Base-by-base conservation (phyloP, 768 basidiomycete species). In the Boletellus sp. region DNA sequence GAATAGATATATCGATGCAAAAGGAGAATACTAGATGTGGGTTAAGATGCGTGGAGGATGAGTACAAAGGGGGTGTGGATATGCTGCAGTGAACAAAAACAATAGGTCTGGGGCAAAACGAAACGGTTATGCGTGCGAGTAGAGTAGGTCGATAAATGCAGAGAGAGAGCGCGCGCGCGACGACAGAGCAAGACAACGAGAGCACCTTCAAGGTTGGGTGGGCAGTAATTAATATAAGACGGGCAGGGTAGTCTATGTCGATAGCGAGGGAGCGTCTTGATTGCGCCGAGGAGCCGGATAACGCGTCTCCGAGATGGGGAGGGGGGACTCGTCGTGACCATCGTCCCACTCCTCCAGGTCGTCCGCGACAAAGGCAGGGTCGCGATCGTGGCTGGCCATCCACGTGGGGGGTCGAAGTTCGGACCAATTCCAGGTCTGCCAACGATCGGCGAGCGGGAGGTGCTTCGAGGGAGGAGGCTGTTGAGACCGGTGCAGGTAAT, bases 361-460 rank as follows among this genome's bases (percentile, higher is more conserved):
- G 40, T 57, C 58, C 10, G 54, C 47, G 23, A 41, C 43, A 34
- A 45, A 45, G 37, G 45, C 33, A 6, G 33, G 20, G 1, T 12
- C 24, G 35, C 5, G 12, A 19, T 32, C 49, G 26, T 15, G 24
- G 39, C 59, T 46, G 28, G 59, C 32, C 3, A 57, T 13, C 69
- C 67, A 70, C 16, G 48, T 15, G 26, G 67, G 67, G 11, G 50
- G 54, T 48, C 63, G 55, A 19, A 69, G 61, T 44, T 69, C 69
- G 35, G 66, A 66, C 67, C 67, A 69, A 20, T 59, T 51, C 67
- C 67, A 69, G 28, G 57, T 61, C 20, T 69, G 67, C 67, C 68
- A 70, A 45, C 55, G 66, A 16, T 68, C 63, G 38, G 50, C 47
- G 50, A 50, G 41, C 42, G 55, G 61, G 19, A 45, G 56, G 33